Percentiles rank a stretch among this genome's conserved stretches.
Conservation (phyloP, 2,329 filamentous ascomycete species). For the Alternaria postmessia region DNA sequence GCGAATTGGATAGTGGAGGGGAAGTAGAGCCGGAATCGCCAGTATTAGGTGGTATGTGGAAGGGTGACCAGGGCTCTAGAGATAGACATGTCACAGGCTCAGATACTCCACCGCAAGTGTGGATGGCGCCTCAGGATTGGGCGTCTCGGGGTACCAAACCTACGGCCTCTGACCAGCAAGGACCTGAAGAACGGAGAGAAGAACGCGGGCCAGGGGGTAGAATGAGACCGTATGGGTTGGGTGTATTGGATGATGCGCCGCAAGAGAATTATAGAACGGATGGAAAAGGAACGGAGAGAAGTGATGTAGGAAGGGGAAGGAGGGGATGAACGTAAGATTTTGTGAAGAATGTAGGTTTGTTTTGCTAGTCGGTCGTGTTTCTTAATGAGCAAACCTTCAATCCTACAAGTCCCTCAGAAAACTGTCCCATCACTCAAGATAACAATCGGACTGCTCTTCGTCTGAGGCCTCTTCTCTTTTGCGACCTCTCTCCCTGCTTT, state of each 20-base stretch:
- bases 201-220: neutral
- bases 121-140: conserved; percentile 13
- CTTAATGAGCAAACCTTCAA: no score
- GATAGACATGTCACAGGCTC: neutral
- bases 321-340: neutral
- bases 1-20: neutral
- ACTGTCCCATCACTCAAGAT: conserved; percentile 43
- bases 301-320: neutral
- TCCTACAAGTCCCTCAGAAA: conserved; percentile 22
- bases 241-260: conserved; percentile 1
- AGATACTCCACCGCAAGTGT: neutral
- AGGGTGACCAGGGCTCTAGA: neutral
- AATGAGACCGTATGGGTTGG: neutral
- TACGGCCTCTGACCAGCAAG: neutral
- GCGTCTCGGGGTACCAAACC: neutral
- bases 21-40: neutral
- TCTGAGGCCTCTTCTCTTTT: conserved; percentile 31
- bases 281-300: neutral
- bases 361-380: neutral
- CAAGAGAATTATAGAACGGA: neutral
- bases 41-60: neutral
- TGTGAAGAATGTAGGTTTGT: neutral
- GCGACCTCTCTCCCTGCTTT: conserved; percentile 62
- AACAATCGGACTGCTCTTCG: conserved; percentile 41
- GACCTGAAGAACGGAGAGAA: neutral